phyloP scores from a whole-genome alignment of 129 eudicot species.

The Tagetes patula region DNA sequence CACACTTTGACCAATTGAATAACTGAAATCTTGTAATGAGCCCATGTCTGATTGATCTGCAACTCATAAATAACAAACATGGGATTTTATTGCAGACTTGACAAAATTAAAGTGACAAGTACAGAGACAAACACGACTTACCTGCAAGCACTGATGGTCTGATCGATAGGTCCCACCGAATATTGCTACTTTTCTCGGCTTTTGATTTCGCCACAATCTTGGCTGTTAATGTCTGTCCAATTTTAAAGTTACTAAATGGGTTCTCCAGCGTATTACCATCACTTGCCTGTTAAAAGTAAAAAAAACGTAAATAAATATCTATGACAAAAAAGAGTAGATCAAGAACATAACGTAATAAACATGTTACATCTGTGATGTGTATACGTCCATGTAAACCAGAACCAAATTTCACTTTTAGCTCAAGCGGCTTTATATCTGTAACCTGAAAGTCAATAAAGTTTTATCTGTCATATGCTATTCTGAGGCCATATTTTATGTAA shows the following conservation, averaged over 20 bases:
- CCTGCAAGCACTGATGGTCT: constrained; percentile 76
- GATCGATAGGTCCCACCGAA: constrained; percentile 76
- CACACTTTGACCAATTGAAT: constrained; percentile 56
- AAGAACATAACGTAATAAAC: constrained; percentile 2
- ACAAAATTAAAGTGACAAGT: background rate
- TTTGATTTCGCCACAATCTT: constrained; percentile 61
- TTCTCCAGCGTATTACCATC: constrained; percentile 54
- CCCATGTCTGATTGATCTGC: constrained; percentile 22
- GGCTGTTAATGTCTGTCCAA: constrained; percentile 83
- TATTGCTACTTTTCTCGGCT: constrained; percentile 42
- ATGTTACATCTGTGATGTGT: constrained; percentile 78
- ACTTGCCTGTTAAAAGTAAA: constrained; percentile 46
- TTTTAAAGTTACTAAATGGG: constrained; percentile 52
- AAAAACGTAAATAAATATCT: background rate
- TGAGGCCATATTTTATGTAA: background rate
- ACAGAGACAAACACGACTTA: constrained; percentile 26
- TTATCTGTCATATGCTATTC: constrained; percentile 1
- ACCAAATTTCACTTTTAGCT: constrained; percentile 78
- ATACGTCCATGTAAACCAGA: constrained; percentile 73
- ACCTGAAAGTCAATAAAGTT: constrained; percentile 46
- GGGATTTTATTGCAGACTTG: background rate
- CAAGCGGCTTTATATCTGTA: constrained; percentile 82
- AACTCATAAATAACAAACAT: background rate
- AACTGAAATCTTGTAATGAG: constrained; percentile 47
- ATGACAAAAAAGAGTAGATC: background rate